Conservation (phyloP, 345 rosid genomes). For the Pistacia atlantica region DNA sequence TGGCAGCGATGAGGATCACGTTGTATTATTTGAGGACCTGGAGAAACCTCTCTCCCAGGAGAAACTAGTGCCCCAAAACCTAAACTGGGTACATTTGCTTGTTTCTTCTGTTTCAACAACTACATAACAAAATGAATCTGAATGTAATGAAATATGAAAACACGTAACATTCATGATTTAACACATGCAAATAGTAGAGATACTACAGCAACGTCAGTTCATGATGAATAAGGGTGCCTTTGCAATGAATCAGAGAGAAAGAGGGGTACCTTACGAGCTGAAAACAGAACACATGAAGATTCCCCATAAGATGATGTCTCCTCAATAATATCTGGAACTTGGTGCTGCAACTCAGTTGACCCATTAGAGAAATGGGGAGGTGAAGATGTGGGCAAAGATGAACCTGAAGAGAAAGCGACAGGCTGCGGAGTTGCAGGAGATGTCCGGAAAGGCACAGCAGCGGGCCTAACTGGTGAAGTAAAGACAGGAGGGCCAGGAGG, state of each 20-base stretch:
- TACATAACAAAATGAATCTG: slow-evolving; percentile 22
- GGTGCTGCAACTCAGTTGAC: slow-evolving; percentile 51
- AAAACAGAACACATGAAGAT: slow-evolving; percentile 68
- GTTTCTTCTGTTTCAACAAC: slow-evolving; percentile 91
- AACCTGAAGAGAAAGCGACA: slow-evolving; percentile 71
- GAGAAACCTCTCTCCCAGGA: slow-evolving; percentile 77
- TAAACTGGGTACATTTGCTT: slow-evolving; percentile 82
- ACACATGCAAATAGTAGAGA: background rate
- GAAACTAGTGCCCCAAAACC: slow-evolving; percentile 95
- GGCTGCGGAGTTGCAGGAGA: slow-evolving; percentile 96
- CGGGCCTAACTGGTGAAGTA: slow-evolving; percentile 83
- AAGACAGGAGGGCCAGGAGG: slow-evolving; percentile 96
- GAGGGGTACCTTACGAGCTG: slow-evolving; percentile 74
- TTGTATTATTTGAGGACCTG: slow-evolving; percentile 76
- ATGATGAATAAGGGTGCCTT: background rate
- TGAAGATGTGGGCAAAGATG: slow-evolving; percentile 78
- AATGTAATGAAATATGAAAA: background rate
- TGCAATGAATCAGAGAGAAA: slow-evolving; percentile 4
- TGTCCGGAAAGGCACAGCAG: slow-evolving; percentile 91
- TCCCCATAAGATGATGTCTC: slow-evolving; percentile 44
- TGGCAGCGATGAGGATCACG: slow-evolving; percentile 91
- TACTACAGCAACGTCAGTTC: background rate
- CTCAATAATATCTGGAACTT: slow-evolving; percentile 54
- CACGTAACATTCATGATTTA: background rate
- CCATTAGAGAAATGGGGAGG: slow-evolving; percentile 82